phyloP scores from a whole-genome alignment of 2,329 filamentous ascomycete genomes.

The Botrytis cinerea region DNA sequence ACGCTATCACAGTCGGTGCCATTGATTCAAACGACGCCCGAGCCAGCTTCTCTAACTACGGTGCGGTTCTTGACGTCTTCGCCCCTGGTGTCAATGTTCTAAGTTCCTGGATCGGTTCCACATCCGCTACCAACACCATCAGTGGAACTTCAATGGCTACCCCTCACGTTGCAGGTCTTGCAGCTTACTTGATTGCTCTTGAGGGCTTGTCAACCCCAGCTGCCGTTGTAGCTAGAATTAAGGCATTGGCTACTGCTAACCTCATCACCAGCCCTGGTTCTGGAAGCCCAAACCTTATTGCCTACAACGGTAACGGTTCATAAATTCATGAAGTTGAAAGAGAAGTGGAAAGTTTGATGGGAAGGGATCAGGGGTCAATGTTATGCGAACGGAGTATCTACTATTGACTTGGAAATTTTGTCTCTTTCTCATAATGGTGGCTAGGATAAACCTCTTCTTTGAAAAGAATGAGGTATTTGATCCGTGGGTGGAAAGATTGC shows the following conservation, averaged over 20 bases:
- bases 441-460: not conserved
- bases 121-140: conserved; percentile 51
- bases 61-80: conserved; percentile 52
- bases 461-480: not conserved
- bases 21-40: conserved; percentile 45
- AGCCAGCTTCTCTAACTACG: conserved; percentile 54
- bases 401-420: conserved; percentile 2
- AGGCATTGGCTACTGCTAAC: conserved; percentile 44
- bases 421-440: not conserved
- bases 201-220: conserved; percentile 46
- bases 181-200: conserved; percentile 63
- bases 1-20: conserved; percentile 57
- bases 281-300: conserved; percentile 52
- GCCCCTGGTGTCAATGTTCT: conserved; percentile 51
- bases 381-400: not conserved
- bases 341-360: not conserved
- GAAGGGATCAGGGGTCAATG: not conserved
- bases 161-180: conserved; percentile 67
- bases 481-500: not conserved
- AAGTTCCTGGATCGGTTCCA: conserved; percentile 50
- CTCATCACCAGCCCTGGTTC: conserved; percentile 46
- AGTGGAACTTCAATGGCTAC: conserved; percentile 62
- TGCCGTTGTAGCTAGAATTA: conserved; percentile 44
- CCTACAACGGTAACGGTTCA: conserved; percentile 54
- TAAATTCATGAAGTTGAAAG: conserved; percentile 35